phyloP scores from a whole-genome alignment of 2,329 filamentous ascomycete species.

The Diaporthe sp. region DNA sequence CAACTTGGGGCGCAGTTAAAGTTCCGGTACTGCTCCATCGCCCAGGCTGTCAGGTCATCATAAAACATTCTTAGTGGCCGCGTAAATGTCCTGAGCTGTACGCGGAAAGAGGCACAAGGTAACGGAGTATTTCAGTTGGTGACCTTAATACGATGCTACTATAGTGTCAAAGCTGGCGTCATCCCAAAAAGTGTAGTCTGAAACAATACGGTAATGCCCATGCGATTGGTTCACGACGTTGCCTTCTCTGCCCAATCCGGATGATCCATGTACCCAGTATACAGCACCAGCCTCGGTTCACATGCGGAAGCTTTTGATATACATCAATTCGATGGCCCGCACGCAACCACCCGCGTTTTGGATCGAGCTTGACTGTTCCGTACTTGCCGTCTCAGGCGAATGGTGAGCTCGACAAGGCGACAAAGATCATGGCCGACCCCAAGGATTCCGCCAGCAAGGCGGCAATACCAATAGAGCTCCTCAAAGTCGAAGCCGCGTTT shows the following conservation, averaged over 20 bases:
- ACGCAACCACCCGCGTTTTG: neutral
- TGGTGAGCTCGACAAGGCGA: too few species aligned
- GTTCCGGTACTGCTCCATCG: neutral
- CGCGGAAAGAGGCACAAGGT: neutral
- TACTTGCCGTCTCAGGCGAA: neutral
- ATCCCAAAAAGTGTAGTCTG: neutral
- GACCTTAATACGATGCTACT: neutral
- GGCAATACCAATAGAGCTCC: constrained; percentile 20
- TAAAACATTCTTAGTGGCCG: neutral
- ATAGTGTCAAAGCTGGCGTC: constrained; percentile 14
- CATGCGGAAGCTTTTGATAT: constrained; percentile 18
- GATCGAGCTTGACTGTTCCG: neutral
- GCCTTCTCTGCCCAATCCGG: neutral
- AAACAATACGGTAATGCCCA: neutral
- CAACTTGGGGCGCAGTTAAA: neutral
- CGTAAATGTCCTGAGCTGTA: neutral
- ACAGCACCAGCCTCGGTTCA: constrained; percentile 21
- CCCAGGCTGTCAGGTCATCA: neutral
- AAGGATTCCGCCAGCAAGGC: constrained; percentile 19
- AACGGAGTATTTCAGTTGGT: neutral
- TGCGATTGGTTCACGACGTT: constrained; percentile 17
- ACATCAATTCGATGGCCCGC: neutral
- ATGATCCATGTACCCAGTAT: constrained; percentile 2
- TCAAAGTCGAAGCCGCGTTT: constrained; percentile 32
- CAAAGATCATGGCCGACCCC: neutral